These are phyloP conservation scores for Lichtheimia corymbifera DNA, from an alignment of 371 early-diverging fungal genomes.

Conservation along the genomic window DNA sequence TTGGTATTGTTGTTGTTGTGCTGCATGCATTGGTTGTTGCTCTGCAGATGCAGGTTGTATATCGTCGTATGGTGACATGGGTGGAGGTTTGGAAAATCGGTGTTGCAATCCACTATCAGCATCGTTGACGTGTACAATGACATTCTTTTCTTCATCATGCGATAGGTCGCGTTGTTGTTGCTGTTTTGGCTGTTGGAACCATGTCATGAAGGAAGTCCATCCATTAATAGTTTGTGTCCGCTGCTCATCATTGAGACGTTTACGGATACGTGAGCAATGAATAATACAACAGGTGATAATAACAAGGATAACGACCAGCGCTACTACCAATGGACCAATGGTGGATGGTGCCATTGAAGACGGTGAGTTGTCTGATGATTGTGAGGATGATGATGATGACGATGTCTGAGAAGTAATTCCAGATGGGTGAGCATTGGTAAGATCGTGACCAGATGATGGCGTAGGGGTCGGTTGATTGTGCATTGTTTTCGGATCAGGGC, in stretches of 20 bases:
- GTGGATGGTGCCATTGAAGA: constrained; percentile 1
- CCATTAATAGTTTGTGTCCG: constrained; percentile 13
- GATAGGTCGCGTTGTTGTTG: not conserved
- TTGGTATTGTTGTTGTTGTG: too few species aligned
- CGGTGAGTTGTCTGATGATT: not conserved
- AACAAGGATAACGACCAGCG: constrained; percentile 9
- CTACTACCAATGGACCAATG: constrained; percentile 4
- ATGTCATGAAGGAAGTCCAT: constrained; percentile 9
- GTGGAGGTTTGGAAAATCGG: constrained; percentile 7
- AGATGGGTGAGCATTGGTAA: not conserved
- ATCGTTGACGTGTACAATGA: not conserved
- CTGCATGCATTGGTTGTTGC: too few species aligned
- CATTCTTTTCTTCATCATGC: too few species aligned
- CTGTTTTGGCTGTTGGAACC: constrained; percentile 1
- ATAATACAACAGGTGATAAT: constrained; percentile 8
- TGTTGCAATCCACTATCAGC: constrained; percentile 4
- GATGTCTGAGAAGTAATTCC: not conserved
- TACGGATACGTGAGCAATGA: constrained; percentile 10
- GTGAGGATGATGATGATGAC: not conserved
- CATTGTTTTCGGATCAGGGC: not conserved
- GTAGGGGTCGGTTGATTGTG: not conserved
- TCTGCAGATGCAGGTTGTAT: too few species aligned
- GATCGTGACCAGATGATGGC: not conserved
- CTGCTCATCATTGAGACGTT: constrained; percentile 7
- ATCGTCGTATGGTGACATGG: constrained; percentile 5